phyloP scores from a whole-genome alignment of 2,329 filamentous ascomycete species.

The Ceratocystis huliohia region DNA sequence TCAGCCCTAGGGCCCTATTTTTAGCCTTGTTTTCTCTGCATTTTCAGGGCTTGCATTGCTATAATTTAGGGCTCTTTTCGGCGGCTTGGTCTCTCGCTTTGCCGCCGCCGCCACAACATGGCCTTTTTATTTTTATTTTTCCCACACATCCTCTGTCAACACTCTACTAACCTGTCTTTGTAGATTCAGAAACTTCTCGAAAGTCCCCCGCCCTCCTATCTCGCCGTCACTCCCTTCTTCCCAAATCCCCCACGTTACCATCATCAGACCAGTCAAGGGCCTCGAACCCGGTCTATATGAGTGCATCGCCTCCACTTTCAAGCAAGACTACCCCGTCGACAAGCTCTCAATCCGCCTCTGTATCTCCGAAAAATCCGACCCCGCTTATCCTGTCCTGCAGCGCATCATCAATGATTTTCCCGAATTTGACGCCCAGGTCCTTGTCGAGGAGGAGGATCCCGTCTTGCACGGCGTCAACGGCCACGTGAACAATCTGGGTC shows the following conservation, averaged over 20 bases:
- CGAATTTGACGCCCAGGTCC: constrained; percentile 53
- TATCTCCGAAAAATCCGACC: constrained; percentile 59
- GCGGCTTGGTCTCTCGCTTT: background rate
- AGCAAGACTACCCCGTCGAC: constrained; percentile 63
- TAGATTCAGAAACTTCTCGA: constrained; percentile 43
- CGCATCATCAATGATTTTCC: constrained; percentile 63
- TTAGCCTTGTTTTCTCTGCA: background rate
- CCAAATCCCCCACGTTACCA: constrained; percentile 67
- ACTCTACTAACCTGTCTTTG: background rate
- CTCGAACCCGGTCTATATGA: constrained; percentile 83
- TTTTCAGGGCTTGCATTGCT: background rate
- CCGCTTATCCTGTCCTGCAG: constrained; percentile 61
- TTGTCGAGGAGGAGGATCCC: constrained; percentile 73
- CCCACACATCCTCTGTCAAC: background rate
- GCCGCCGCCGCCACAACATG: background rate
- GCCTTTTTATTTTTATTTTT: background rate
- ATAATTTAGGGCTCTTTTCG: background rate
- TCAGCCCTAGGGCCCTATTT: background rate
- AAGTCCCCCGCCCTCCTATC: constrained; percentile 35
- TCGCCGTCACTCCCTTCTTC: constrained; percentile 39
- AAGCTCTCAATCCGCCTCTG: constrained; percentile 75
- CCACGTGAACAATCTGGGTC: constrained; percentile 53
- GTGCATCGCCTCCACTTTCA: constrained; percentile 76
- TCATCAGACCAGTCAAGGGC: constrained; percentile 88
- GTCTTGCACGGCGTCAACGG: constrained; percentile 44